Conservation (phyloP, 2,329 filamentous ascomycete species). For the Laburnicola sp. region DNA sequence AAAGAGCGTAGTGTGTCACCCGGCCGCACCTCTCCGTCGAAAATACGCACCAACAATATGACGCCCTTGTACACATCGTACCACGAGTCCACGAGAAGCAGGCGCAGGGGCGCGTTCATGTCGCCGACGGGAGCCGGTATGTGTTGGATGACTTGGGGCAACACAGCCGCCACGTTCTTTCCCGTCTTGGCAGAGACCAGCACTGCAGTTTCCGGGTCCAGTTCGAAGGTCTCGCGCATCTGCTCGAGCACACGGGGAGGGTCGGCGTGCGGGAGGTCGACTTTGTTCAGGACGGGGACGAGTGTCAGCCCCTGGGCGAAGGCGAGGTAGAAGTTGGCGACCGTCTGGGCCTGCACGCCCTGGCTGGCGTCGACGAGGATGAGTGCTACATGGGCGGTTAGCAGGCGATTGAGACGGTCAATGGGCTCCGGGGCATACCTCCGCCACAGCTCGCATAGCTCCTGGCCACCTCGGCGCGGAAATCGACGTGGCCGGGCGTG, state of each 20-base stretch:
- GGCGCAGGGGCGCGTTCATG: conserved; percentile 69
- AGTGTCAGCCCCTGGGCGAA: conserved; percentile 87
- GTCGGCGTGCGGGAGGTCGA: conserved; percentile 89
- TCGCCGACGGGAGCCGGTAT: conserved; percentile 82
- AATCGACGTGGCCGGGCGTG: conserved; percentile 96
- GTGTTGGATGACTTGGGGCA: conserved; percentile 82
- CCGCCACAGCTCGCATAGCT: conserved; percentile 97
- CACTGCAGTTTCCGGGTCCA: conserved; percentile 74
- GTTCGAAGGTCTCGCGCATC: conserved; percentile 82
- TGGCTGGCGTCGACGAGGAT: conserved; percentile 95
- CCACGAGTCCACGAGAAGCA: conserved; percentile 96
- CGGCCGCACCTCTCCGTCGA: conserved; percentile 80
- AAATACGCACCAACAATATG: conserved; percentile 84
- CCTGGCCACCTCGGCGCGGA: conserved; percentile 90
- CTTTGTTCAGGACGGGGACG: conserved; percentile 94
- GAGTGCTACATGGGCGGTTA: conserved; percentile 60
- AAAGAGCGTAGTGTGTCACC: conserved; percentile 88
- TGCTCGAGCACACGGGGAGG: conserved; percentile 83
- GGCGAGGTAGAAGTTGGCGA: conserved; percentile 97
- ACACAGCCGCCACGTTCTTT: conserved; percentile 77
- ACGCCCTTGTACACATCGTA: conserved; percentile 96
- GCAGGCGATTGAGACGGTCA: not conserved
- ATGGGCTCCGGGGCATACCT: conserved; percentile 17
- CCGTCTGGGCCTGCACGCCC: conserved; percentile 95
- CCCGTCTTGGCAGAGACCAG: conserved; percentile 93